Base-by-base conservation (phyloP, 2,329 filamentous ascomycete genomes). In the Biscogniauxia marginata region DNA sequence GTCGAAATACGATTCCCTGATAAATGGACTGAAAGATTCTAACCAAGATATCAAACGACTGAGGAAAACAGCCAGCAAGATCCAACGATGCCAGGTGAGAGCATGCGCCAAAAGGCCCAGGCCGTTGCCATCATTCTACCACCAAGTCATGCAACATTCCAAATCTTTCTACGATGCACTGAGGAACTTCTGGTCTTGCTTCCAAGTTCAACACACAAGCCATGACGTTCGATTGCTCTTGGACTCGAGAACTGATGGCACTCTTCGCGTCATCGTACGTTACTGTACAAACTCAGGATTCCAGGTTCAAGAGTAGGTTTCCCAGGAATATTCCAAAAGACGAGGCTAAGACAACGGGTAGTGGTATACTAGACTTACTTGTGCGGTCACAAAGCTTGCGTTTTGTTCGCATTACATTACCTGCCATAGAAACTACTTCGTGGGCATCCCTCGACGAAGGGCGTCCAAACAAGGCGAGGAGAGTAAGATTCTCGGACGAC, bases 31-130 rank as follows among this genome's bases (percentile, higher is more conserved):
- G 11, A 62, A 54, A 20, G 59, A 57, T 22, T 48, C 55, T 4
- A 57, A 55, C 25, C 34, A 56, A 19, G 59, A 59, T 9, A 44
- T 62, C 24, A 62, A 59, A 43, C 49, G 57, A 48, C 50, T 59
- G 22, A 49, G 57, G 13, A 59, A 59, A 34, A 52, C 53, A 13
- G 54, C 57, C n/a, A 47, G 46, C 11, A 56, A 57, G 25, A 39
- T 62, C 39, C 49, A 58, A 18, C 30, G 20, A 18, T 43, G 46
- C 6, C 49, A 45, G 4, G 16, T 23, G 18, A 56, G 13, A 30
- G 13, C 22, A 30, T 39, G n/a, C 23, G 23, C 18, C 3, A 53
- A 53, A 34, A 23, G 46, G 22, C 22, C 46, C 24, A 13, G 54
- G 8, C 50, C 54, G 18, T 39, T 56, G 8, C 54, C 54, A 9